These are phyloP conservation scores for Boechera stricta DNA, from an alignment of 345 rosid genomes.

Conservation along the genomic window DNA sequence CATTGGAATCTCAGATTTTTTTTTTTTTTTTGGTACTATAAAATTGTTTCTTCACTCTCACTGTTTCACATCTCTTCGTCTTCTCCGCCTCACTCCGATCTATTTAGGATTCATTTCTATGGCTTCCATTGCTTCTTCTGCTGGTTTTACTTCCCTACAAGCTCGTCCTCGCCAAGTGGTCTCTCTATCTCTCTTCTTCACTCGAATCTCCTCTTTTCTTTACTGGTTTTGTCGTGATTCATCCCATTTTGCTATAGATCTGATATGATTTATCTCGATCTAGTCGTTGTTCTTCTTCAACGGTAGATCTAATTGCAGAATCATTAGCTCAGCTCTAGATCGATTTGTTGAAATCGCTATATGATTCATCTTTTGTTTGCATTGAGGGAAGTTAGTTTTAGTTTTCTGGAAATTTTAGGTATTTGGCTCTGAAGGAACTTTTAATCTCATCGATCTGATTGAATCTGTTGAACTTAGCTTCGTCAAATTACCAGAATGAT, in stretches of 20 bases:
- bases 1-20: conserved; percentile 37
- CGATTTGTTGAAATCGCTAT: conserved; percentile 5
- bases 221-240: background rate
- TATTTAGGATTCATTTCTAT: background rate
- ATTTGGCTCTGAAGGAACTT: background rate
- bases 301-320: background rate
- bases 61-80: conserved; percentile 13
- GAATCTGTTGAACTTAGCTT: background rate
- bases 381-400: background rate
- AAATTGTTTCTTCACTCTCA: background rate
- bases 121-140: conserved; percentile 29
- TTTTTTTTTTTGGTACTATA: background rate
- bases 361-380: background rate
- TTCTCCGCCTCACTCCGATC: conserved; percentile 21
- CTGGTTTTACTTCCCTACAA: conserved; percentile 2
- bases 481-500: no score
- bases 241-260: background rate
- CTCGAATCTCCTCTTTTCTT: background rate
- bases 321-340: background rate
- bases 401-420: background rate
- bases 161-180: conserved; percentile 34
- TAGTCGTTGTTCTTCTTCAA: background rate
- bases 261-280: conserved; percentile 28
- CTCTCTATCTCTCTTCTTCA: background rate
- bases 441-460: conserved; percentile 10